Percentiles rank a stretch among this genome's conserved stretches.
phyloP scores from a whole-genome alignment of 2,329 filamentous ascomycete genomes.

The Blastomyces gilchristii region DNA sequence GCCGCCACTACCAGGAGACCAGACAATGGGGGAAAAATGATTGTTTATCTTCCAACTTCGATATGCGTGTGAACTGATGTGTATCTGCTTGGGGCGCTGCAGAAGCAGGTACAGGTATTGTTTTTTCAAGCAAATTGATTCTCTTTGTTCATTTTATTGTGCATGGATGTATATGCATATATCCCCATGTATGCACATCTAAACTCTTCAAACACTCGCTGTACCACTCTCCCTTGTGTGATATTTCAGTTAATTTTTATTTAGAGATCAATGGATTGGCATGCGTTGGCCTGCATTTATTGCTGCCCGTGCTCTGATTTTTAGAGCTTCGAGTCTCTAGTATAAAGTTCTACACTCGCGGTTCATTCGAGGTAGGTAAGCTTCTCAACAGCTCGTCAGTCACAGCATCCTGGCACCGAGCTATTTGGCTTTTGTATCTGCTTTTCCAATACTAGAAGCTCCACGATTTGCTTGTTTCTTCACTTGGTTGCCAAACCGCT shows the following conservation, averaged over 20 bases:
- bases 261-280: not conserved
- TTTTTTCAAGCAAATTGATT: not conserved
- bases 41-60: not conserved
- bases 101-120: not conserved
- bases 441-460: not conserved
- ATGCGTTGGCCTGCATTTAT: not conserved
- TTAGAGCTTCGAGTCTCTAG: not conserved
- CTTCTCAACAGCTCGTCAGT: not conserved
- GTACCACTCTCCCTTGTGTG: not conserved
- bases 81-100: not conserved
- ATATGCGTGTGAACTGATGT: not conserved
- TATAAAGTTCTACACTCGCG: not conserved
- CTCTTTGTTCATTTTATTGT: not conserved
- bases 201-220: not conserved
- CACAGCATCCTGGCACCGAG: not conserved
- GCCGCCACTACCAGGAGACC: not conserved
- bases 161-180: not conserved
- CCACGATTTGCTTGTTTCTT: not conserved
- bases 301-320: too few species aligned
- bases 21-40: not conserved
- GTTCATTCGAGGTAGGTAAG: not conserved
- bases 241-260: not conserved
- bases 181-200: not conserved
- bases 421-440: not conserved
- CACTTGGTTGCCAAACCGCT: not conserved